Conservation (phyloP, 805 yeast species). For the Starmerella floris region DNA sequence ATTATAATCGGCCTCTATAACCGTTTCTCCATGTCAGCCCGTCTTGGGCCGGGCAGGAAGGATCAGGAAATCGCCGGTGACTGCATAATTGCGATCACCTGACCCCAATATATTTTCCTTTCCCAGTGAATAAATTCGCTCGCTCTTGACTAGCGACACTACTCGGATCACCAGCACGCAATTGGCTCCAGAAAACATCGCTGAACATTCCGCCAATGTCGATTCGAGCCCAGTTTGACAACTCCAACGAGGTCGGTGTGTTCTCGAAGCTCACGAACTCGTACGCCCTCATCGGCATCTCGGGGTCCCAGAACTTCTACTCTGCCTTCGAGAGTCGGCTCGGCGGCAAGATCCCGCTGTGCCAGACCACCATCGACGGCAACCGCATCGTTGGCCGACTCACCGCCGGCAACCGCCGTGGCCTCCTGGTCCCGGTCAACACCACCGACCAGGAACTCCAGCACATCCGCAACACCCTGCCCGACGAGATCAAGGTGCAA, state of each 20-base stretch:
- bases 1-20: too few relatives aligned
- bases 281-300: slow-evolving; percentile 90
- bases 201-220: slow-evolving; percentile 15
- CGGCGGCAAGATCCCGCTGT: slow-evolving; percentile 92
- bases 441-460: slow-evolving; percentile 97
- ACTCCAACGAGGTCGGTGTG: slow-evolving; percentile 26
- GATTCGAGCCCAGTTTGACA: slow-evolving; percentile 25
- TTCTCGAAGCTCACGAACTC: slow-evolving; percentile 73
- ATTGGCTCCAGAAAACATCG: too few relatives aligned
- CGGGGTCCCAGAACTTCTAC: slow-evolving; percentile 72
- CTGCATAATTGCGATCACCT: neutral
- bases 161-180: too few relatives aligned
- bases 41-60: too few relatives aligned
- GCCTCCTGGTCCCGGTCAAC: slow-evolving; percentile 89
- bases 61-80: too few relatives aligned
- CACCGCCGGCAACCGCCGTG: slow-evolving; percentile 98
- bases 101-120: neutral
- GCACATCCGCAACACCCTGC: slow-evolving; percentile 92
- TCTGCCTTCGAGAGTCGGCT: slow-evolving; percentile 96
- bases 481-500: slow-evolving; percentile 89
- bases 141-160: too few relatives aligned
- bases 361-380: slow-evolving; percentile 95
- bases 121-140: too few relatives aligned
- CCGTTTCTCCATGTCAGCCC: too few relatives aligned
- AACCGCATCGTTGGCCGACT: slow-evolving; percentile 95